Evolutionary conservation across 441 rosid genomes (phyloP).

Genomic region (Croton laevigatus): DNA sequence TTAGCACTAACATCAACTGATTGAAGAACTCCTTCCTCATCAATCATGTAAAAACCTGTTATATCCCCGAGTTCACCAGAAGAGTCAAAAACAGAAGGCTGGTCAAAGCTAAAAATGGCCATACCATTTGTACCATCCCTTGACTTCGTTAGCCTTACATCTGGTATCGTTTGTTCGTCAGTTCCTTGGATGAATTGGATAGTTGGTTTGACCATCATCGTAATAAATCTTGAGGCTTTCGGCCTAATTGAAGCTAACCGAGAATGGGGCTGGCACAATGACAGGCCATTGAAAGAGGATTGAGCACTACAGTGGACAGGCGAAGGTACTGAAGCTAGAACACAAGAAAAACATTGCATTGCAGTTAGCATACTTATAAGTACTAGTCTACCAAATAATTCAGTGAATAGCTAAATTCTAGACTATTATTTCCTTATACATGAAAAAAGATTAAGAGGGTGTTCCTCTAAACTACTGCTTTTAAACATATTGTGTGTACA

Average conservation of each 20-base stretch:
- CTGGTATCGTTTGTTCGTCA: conserved; percentile 86
- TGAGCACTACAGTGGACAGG: conserved; percentile 30
- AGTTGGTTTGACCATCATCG: conserved; percentile 71
- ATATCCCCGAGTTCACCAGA: conserved; percentile 89
- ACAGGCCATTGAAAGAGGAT: conserved; percentile 49
- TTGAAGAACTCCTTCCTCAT: conserved; percentile 89
- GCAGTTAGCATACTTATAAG: not conserved
- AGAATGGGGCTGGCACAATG: conserved; percentile 33
- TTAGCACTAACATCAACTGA: conserved; percentile 91
- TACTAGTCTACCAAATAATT: not conserved
- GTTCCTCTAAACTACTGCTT: too few relatives aligned
- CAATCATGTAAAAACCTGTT: conserved; percentile 94
- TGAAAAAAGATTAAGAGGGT: not conserved
- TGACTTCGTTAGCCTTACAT: conserved; percentile 80
- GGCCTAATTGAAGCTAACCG: conserved; percentile 19
- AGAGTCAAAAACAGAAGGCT: conserved; percentile 89
- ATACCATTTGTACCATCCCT: conserved; percentile 83
- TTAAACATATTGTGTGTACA: too few relatives aligned
- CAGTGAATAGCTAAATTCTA: not conserved
- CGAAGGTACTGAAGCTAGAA: conserved; percentile 44
- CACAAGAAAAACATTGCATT: conserved; percentile 10
- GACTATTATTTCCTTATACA: not conserved
- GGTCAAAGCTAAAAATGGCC: conserved; percentile 76
- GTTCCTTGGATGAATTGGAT: conserved; percentile 92
- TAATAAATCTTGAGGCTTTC: conserved; percentile 28